Conservation (phyloP, 352 stramenopile genomes). For the Pythium rhizo-oryzae region DNA sequence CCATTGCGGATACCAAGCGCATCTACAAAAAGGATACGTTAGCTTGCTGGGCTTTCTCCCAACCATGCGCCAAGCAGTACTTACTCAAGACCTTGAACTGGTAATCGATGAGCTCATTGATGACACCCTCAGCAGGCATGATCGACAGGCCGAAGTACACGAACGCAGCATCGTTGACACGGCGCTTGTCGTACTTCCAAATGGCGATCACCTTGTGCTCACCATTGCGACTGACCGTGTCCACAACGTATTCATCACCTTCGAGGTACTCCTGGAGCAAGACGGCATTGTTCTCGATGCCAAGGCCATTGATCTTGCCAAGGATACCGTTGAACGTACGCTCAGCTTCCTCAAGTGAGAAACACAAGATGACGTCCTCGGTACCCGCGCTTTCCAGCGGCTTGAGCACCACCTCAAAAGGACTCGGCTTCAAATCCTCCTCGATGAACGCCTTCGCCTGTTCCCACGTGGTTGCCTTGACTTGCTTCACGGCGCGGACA, state of each 20-base stretch:
- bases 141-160: conserved; percentile 93
- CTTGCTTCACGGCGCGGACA: conserved; percentile 91
- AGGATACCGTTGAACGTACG: conserved; percentile 86
- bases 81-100: conserved; percentile 73
- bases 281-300: conserved; percentile 84
- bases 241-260: conserved; percentile 96
- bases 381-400: conserved; percentile 78
- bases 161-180: conserved; percentile 93
- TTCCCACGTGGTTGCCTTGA: conserved; percentile 75
- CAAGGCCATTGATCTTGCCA: conserved; percentile 87
- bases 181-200: conserved; percentile 98
- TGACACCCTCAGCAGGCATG: conserved; percentile 62
- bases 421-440: conserved; percentile 57
- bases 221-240: conserved; percentile 93
- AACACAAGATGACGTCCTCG: conserved; percentile 81
- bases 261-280: conserved; percentile 94
- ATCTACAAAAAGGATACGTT: conserved; percentile 32
- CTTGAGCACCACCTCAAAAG: conserved; percentile 93
- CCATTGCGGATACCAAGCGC: conserved; percentile 75
- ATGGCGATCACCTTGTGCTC: conserved; percentile 95
- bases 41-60: neutral
- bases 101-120: conserved; percentile 86
- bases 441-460: conserved; percentile 77
- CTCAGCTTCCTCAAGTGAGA: conserved; percentile 72
- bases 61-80: neutral